A percentile compares a stretch with the other conserved stretches of the same genome.
Conservation (phyloP, 2,329 filamentous ascomycete genomes). For the Drechslerella coelobrocha region DNA sequence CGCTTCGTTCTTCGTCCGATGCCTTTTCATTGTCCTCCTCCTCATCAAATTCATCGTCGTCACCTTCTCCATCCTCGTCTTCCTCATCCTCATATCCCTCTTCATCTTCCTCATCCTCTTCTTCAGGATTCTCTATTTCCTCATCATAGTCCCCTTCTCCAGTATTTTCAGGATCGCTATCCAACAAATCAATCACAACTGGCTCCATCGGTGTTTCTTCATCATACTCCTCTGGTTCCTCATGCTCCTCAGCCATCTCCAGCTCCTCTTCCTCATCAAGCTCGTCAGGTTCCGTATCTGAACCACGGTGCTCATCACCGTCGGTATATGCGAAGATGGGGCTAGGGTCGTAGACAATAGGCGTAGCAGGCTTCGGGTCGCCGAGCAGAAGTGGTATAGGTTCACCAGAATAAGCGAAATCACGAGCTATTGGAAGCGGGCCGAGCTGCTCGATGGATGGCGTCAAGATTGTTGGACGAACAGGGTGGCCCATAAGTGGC, state of each 20-base stretch:
- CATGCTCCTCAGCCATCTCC: neutral
- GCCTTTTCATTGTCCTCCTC: slow-evolving; percentile 9
- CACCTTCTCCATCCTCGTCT: slow-evolving; percentile 24
- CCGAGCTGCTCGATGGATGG: slow-evolving; percentile 8
- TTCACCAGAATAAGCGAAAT: slow-evolving; percentile 34
- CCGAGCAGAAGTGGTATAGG: neutral
- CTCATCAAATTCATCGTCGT: slow-evolving; percentile 8
- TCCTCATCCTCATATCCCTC: slow-evolving; percentile 6
- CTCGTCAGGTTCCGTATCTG: slow-evolving; percentile 30
- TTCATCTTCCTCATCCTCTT: neutral
- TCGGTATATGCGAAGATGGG: neutral
- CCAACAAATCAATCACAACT: neutral
- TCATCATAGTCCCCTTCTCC: neutral
- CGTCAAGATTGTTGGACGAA: neutral
- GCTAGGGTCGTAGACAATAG: neutral
- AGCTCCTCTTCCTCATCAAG: neutral
- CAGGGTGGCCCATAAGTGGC: slow-evolving; percentile 29
- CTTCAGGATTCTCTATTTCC: neutral
- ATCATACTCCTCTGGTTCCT: neutral
- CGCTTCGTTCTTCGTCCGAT: neutral
- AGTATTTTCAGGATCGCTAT: neutral
- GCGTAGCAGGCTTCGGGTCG: neutral
- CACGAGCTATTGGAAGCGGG: slow-evolving; percentile 31
- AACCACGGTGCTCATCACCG: slow-evolving; percentile 20
- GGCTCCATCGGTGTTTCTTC: neutral